Evolutionary conservation across 2,329 filamentous ascomycete genomes (phyloP), one percentile per base, ranked within the genome.

Genomic region (Taxawa tesnikishii): DNA sequence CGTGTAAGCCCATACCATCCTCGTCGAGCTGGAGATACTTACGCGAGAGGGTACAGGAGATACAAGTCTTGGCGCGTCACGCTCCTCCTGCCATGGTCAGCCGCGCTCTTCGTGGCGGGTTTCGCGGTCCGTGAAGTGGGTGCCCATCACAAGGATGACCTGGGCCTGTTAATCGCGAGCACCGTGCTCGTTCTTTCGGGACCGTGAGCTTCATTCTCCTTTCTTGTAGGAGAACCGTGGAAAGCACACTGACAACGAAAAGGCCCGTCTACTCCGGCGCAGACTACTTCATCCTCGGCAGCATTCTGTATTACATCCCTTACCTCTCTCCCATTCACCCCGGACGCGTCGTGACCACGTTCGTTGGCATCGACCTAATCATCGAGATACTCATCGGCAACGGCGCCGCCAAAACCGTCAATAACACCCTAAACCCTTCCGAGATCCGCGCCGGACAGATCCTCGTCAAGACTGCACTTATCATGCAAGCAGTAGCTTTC

Each of bases 241-340:
- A n/a, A n/a, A 8, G 23, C 21, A 15, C n/a, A 14, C 14, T 18
- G 9, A n/a, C 18, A 10, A 8, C 8, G 17, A 25, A 7, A 13
- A 37, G 68, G 2, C 74, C 75, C 0, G 54, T 78, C 10, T 68
- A 74, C 30, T 69, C 72, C 29, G 58, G 71, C 3, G 63, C 68
- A 35, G 73, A 75, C 46, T 76, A 75, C 51, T 62, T 72, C 40
- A 60, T 73, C 30, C 63, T 76, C 14, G 67, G 66, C 3, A 63
- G 70, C 7, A 57, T 73, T 12, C 59, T 76, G 15, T 69, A 68
- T 51, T 78, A 76, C 48, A 58, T 71, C 3, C 71, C 71, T 0
- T 68, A 73, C 45, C 58, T 67, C 32, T 61, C 70, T 0, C 70
- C 70, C 0, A 58, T 72, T 28, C 65, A 70, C 40, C 67, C 67